Conservation (phyloP, 208 protist species). For the Acanthamoeba royreba region DNA sequence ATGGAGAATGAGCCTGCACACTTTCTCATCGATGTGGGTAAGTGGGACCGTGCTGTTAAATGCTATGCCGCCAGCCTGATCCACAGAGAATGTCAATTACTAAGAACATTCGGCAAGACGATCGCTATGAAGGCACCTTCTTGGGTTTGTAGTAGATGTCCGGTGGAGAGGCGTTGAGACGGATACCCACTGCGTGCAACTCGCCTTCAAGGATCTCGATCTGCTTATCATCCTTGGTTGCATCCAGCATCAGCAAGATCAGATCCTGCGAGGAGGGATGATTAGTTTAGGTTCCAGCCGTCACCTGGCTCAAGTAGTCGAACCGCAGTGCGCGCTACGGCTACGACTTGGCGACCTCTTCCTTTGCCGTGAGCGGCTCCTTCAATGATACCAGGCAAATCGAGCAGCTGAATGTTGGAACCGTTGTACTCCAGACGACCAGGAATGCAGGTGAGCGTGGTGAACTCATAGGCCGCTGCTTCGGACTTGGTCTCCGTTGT, state of each 20-base stretch:
- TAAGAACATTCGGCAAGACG: background rate
- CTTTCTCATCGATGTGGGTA: constrained; percentile 54
- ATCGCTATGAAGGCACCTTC: constrained; percentile 69
- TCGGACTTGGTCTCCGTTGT: constrained; percentile 94
- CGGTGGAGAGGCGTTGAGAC: constrained; percentile 91
- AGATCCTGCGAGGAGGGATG: constrained; percentile 77
- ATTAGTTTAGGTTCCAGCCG: background rate
- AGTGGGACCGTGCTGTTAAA: constrained; percentile 69
- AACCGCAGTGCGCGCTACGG: constrained; percentile 90
- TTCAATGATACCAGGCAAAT: constrained; percentile 99
- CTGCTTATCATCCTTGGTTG: constrained; percentile 80
- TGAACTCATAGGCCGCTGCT: constrained; percentile 97
- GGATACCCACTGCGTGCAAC: constrained; percentile 93
- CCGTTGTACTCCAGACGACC: constrained; percentile 94
- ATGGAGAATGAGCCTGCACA: constrained; percentile 76
- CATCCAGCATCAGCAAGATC: constrained; percentile 97
- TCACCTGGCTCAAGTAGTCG: background rate
- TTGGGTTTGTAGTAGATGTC: constrained; percentile 93
- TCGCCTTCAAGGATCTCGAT: constrained; percentile 88
- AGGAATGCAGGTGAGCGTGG: constrained; percentile 98
- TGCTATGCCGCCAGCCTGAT: constrained; percentile 75
- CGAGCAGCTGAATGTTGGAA: constrained; percentile 96
- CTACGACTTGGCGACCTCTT: constrained; percentile 96
- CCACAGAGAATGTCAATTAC: background rate
- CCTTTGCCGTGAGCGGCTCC: constrained; percentile 95